phyloP scores from a whole-genome alignment of 2,329 filamentous ascomycete genomes.

The Ampelomyces quisqualis region DNA sequence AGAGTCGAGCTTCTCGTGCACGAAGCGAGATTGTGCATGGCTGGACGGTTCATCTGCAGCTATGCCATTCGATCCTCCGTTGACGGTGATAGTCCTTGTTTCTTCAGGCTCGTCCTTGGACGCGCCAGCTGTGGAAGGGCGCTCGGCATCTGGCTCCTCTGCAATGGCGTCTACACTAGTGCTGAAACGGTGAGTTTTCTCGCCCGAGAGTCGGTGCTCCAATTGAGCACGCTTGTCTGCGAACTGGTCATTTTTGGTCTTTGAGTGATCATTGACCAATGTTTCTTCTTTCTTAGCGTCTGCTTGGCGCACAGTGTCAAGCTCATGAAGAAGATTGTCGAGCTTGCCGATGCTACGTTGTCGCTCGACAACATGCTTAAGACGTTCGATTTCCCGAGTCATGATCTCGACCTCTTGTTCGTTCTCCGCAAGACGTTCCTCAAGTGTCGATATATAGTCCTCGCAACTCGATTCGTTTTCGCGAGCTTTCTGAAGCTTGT shows the following conservation, averaged over 20 bases:
- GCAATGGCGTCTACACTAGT: conserved; percentile 40
- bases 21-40: conserved; percentile 78
- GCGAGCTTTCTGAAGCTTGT: conserved; percentile 82
- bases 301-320: conserved; percentile 62
- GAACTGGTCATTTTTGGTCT: conserved; percentile 36
- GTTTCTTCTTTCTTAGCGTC: conserved; percentile 37
- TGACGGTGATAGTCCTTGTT: conserved; percentile 19
- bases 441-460: conserved; percentile 95
- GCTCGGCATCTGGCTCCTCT: conserved; percentile 39
- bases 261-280: conserved; percentile 40
- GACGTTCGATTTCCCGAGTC: conserved; percentile 90
- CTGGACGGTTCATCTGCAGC: conserved; percentile 59
- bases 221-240: conserved; percentile 31
- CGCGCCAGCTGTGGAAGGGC: conserved; percentile 31
- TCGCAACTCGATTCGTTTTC: conserved; percentile 90
- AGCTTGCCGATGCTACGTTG: conserved; percentile 93
- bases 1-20: conserved; percentile 87
- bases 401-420: conserved; percentile 96
- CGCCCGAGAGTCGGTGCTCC: conserved; percentile 23
- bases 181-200: conserved; percentile 34
- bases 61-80: conserved; percentile 21
- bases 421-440: conserved; percentile 91
- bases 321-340: conserved; percentile 85
- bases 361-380: conserved; percentile 93
- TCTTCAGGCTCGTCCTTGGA: conserved; percentile 11